These are phyloP conservation scores for Alternaria solani DNA, from an alignment of 2,329 filamentous ascomycete species.

Conservation along the genomic window DNA sequence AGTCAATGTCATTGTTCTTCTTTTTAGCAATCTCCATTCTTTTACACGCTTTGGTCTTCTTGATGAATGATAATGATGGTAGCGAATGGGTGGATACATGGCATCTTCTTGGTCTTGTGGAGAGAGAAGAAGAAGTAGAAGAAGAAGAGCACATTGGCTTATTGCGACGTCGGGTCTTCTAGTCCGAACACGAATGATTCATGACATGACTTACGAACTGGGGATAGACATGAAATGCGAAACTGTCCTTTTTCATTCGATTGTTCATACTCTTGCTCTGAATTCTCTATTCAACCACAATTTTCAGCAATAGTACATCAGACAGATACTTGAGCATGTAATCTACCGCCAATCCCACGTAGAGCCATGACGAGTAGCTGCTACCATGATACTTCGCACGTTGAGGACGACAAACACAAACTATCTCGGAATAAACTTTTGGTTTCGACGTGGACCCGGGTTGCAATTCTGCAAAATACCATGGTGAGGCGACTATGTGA, in stretches of 20 bases:
- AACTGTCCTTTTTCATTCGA: not conserved
- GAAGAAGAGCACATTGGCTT: conserved; percentile 1
- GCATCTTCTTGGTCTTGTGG: not conserved
- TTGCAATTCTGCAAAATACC: not conserved
- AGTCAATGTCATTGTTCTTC: conserved; percentile 3
- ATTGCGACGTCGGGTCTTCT: conserved; percentile 13
- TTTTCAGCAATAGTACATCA: not conserved
- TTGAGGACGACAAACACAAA: not conserved
- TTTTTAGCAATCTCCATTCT: conserved; percentile 1
- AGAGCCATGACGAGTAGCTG: not conserved
- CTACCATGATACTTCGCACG: not conserved
- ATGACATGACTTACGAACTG: conserved; percentile 14
- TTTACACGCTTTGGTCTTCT: not conserved
- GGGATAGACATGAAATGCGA: conserved; percentile 15
- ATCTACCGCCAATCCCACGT: not conserved
- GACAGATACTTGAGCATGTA: not conserved
- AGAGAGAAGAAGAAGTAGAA: not conserved
- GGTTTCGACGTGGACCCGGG: not conserved
- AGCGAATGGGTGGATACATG: not conserved
- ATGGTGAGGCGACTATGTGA: not conserved
- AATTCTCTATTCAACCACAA: too few relatives aligned
- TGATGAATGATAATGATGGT: not conserved
- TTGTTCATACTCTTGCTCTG: not conserved
- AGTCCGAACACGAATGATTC: conserved; percentile 17
- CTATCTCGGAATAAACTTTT: not conserved